Evolutionary conservation across 345 rosid species (phyloP).

Genomic region (Cochlearia excelsa): DNA sequence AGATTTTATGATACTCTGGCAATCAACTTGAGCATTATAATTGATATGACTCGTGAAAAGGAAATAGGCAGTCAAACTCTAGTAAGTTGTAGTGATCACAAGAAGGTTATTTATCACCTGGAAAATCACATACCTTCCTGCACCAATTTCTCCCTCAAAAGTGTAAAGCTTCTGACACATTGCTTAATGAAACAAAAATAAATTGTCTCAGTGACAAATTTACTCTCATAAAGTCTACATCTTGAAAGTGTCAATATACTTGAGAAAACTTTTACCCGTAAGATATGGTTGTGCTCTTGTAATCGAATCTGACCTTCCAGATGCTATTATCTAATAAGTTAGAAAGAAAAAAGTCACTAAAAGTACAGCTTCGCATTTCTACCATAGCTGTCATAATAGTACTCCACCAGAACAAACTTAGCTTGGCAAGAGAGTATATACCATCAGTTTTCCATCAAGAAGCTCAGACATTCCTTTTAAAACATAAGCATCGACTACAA

Average conservation of each 20-base stretch:
- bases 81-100: constrained; percentile 1
- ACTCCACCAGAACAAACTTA: constrained; percentile 11
- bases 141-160: constrained; percentile 77
- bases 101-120: constrained; percentile 18
- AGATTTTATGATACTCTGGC: constrained; percentile 6
- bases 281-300: constrained; percentile 72
- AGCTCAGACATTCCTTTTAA: constrained; percentile 56
- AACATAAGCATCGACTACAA: constrained; percentile 65
- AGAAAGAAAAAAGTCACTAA: constrained; percentile 20
- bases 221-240: constrained; percentile 16
- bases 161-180: constrained; percentile 68
- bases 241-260: constrained; percentile 22
- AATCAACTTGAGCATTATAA: constrained; percentile 14
- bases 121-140: constrained; percentile 64
- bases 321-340: constrained; percentile 56
- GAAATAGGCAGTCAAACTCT: constrained; percentile 12
- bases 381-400: neutral
- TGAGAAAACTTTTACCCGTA: constrained; percentile 49
- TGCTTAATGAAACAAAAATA: constrained; percentile 45
- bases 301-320: constrained; percentile 73
- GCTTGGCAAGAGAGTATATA: constrained; percentile 29
- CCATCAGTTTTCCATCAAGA: constrained; percentile 69
- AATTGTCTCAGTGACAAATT: constrained; percentile 16
- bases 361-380: neutral
- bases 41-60: neutral